Conservation (phyloP, 495 filamentous ascomycete genomes). For the Filosporella fistucella region DNA sequence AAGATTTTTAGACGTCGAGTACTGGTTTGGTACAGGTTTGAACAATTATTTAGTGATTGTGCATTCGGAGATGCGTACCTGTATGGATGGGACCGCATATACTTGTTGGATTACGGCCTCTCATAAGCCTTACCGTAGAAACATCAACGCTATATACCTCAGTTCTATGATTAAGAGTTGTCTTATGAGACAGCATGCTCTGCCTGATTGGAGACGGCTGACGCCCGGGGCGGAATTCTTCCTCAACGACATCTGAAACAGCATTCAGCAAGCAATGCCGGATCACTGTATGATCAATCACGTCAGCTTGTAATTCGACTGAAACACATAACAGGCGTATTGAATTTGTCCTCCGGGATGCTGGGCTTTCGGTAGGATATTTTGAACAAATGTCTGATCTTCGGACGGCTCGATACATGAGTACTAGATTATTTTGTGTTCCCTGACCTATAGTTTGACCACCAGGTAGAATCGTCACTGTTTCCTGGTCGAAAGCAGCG, state of each 20-base stretch:
- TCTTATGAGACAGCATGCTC: slow-evolving; percentile 3
- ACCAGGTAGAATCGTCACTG: background rate
- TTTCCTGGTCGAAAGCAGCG: background rate
- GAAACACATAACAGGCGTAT: slow-evolving; percentile 6
- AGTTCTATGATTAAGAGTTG: slow-evolving; percentile 1
- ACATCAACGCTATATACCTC: slow-evolving; percentile 2
- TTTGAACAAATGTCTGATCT: background rate
- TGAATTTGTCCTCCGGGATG: slow-evolving; percentile 1
- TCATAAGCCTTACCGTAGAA: background rate
- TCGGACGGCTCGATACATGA: slow-evolving; percentile 11
- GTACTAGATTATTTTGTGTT: slow-evolving; percentile 5
- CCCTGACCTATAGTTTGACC: slow-evolving; percentile 1
- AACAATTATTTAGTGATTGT: background rate
- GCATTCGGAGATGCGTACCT: background rate
- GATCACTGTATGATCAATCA: slow-evolving; percentile 15
- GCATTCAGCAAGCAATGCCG: slow-evolving; percentile 9
- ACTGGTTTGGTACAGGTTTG: background rate
- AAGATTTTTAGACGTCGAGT: background rate
- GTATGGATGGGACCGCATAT: background rate
- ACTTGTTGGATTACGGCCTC: background rate
- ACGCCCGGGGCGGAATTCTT: slow-evolving; percentile 12
- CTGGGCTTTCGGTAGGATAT: background rate
- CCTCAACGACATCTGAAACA: slow-evolving; percentile 17
- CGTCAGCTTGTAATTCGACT: slow-evolving; percentile 10
- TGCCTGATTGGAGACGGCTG: slow-evolving; percentile 18